These are phyloP conservation scores for Oryza meyeriana DNA, from an alignment of 176 grass and related monocot genomes.

Conservation along the genomic window DNA sequence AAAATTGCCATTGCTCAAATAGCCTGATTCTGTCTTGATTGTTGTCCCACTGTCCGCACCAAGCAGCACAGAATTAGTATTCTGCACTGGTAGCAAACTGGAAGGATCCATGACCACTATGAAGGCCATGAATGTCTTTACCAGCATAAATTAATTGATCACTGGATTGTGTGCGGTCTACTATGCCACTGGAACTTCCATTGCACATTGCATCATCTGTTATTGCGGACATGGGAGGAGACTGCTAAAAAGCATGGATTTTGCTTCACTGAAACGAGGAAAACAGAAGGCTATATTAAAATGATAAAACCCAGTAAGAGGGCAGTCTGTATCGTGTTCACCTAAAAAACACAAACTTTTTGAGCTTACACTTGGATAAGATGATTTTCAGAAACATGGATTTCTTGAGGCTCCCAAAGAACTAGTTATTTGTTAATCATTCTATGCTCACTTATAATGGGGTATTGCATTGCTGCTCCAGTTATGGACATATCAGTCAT, in stretches of 20 bases:
- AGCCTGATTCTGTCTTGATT: slow-evolving; percentile 81
- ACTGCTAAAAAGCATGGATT: slow-evolving; percentile 56
- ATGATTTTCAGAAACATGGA: background rate
- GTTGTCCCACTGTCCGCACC: slow-evolving; percentile 52
- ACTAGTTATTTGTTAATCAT: background rate
- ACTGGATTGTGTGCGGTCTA: slow-evolving; percentile 52
- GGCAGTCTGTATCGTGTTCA: background rate
- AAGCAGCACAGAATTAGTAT: slow-evolving; percentile 50
- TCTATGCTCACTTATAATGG: background rate
- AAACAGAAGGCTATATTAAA: slow-evolving; percentile 24
- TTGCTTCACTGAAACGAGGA: slow-evolving; percentile 79
- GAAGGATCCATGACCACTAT: slow-evolving; percentile 42
- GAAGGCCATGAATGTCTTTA: slow-evolving; percentile 58
- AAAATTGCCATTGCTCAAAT: slow-evolving; percentile 78
- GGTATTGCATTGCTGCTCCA: slow-evolving; percentile 4
- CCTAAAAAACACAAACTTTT: background rate
- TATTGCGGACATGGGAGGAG: slow-evolving; percentile 39
- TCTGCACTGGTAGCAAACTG: slow-evolving; percentile 48
- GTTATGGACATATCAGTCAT: background rate
- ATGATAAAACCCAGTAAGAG: background rate
- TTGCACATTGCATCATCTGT: slow-evolving; percentile 59
- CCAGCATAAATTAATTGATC: slow-evolving; percentile 58
- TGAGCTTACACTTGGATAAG: background rate
- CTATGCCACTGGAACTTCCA: slow-evolving; percentile 47
- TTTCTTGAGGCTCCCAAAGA: background rate